Evolutionary conservation across 345 rosid genomes (phyloP), one percentile per base, ranked within the genome.

Genomic region (Syzygium oleosum): DNA sequence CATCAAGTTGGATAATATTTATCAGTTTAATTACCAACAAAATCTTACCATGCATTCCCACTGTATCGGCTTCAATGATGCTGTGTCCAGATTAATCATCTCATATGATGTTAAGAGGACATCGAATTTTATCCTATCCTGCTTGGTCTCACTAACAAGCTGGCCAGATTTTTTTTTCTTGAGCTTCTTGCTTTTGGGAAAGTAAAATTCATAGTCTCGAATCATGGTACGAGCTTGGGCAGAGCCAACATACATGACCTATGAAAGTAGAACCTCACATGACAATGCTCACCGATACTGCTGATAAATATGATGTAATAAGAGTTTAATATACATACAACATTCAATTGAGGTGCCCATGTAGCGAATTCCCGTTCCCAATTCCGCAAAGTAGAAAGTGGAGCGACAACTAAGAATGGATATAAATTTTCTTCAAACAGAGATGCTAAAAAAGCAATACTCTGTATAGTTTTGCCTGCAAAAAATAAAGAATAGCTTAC

Each of bases 311-410:
- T n/a, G 63, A 52, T 84, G 86, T 78, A 65, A 65, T 52, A 68
- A 79, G 68, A 41, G 31, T 79, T 83, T 73, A 86, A 87, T 87
- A 79, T 54, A 90, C 99, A 89, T 96, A 98, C 99, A 90, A 97
- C 99, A 94, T 97, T 98, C 98, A 98, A 90, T 89, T 96, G 99
- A 27, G 99, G 99, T 55, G 98, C 99, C 99, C 99, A 98, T 87
- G 97, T 95, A 52, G 98, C 97, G 88, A 98, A 98, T 90, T 98
- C 99, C 46, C 99, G 94, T 87, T 98, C 99, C 99, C 99, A 98
- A 89, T 98, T 98, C 88, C 99, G 93, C 90, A 98, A 91, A 49
- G 99, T 97, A 88, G 99, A 98, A 89, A 98, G 99, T 85, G 99
- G 99, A 91, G 99, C 99, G 79, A 98, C 94, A n/a, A 98, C 99